A percentile compares a stretch with the other conserved stretches of the same genome.
These are phyloP conservation scores for Botrytis squamosa DNA, from an alignment of 2,329 filamentous ascomycete genomes.

Conservation along the genomic window DNA sequence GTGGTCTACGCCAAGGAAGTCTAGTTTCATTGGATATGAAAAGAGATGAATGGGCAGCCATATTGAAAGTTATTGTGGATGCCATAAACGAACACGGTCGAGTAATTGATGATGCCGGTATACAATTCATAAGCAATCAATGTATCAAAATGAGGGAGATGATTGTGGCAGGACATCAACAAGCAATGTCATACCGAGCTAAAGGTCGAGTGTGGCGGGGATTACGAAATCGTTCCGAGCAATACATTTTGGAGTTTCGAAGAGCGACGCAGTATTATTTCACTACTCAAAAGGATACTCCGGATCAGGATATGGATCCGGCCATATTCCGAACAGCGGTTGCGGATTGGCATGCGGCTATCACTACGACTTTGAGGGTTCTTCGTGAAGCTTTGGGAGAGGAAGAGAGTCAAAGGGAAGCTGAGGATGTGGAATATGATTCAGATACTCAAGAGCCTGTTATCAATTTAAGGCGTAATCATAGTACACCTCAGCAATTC, in stretches of 20 bases:
- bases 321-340: background rate
- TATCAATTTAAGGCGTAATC: conserved; percentile 1
- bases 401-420: conserved; percentile 6
- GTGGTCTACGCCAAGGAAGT: background rate
- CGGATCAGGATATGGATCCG: background rate
- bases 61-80: background rate
- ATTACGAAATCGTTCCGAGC: conserved; percentile 9
- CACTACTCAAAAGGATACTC: background rate
- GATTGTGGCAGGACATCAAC: background rate
- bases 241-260: conserved; percentile 11
- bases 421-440: conserved; percentile 8
- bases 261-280: conserved; percentile 13
- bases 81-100: background rate
- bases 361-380: background rate
- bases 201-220: conserved; percentile 27
- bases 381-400: background rate
- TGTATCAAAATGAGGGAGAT: background rate
- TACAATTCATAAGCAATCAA: background rate
- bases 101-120: background rate
- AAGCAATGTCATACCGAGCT: conserved; percentile 23
- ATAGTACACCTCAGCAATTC: conserved; percentile 3
- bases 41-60: background rate
- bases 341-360: conserved; percentile 6
- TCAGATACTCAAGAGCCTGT: conserved; percentile 3
- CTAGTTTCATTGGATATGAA: background rate